Evolutionary conservation across 2,329 filamentous ascomycete genomes (phyloP).

Genomic region (Magnaporthiopsis rhizophila): DNA sequence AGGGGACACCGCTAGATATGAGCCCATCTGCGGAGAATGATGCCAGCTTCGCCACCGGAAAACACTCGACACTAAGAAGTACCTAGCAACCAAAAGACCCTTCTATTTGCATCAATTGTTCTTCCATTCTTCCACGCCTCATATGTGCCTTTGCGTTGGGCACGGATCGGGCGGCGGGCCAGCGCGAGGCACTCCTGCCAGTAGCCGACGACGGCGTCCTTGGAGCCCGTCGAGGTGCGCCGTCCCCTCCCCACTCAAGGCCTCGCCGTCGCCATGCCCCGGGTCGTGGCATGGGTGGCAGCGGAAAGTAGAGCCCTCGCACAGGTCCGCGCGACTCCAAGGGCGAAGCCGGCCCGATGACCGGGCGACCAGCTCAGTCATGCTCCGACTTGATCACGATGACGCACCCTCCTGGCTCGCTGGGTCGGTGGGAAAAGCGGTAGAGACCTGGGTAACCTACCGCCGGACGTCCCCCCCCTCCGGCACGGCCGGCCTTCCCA

Average conservation of each 20-base stretch:
- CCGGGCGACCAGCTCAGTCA: conserved; percentile 16
- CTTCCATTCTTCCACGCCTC: background rate
- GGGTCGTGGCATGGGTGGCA: conserved; percentile 16
- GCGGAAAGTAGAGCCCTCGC: conserved; percentile 19
- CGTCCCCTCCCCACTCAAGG: conserved; percentile 18
- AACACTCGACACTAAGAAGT: background rate
- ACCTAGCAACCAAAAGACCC: background rate
- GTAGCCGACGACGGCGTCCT: conserved; percentile 15
- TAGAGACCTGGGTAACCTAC: too few relatives aligned
- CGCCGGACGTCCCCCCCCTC: too few relatives aligned
- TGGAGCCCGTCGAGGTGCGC: conserved; percentile 15
- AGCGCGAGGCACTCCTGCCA: conserved; percentile 17
- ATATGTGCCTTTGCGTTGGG: background rate
- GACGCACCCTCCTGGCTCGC: too few relatives aligned
- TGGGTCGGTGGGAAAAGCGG: too few relatives aligned
- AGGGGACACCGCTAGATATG: conserved; percentile 29
- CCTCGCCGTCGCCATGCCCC: conserved; percentile 13
- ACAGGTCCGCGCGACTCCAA: conserved; percentile 15
- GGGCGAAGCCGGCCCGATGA: conserved; percentile 15
- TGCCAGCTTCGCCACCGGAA: background rate
- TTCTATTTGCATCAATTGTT: background rate
- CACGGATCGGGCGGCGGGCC: conserved; percentile 15
- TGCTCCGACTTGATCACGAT: conserved; percentile 9
- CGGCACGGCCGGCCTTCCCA: background rate
- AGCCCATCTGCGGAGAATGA: conserved; percentile 30